Base-by-base conservation (phyloP, 2,329 filamentous ascomycete species). In the Tolypocladium ovalisporum region DNA sequence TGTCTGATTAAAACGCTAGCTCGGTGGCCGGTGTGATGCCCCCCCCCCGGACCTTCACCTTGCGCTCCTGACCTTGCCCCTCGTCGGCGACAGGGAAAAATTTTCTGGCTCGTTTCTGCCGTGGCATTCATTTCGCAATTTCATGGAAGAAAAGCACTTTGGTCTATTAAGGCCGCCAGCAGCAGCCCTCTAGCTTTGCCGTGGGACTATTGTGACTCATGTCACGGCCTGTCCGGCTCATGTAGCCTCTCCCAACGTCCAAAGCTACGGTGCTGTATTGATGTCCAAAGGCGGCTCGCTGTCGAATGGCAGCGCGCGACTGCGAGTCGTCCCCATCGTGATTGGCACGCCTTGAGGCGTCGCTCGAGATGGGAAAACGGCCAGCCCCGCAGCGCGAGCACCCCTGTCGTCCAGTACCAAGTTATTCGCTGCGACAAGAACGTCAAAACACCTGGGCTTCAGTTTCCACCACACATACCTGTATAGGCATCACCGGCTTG, bases 221-320 rank as follows among this genome's bases (percentile, higher is more conserved):
- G 34, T 22, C 34, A 22, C 6, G 24, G 27, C 37, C 29, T 12
- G n/a, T 27, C 56, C n/a, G 39, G 22, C 29, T 49, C 55, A 57
- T 54, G 57, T 58, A 58, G 63, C 44, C 49, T 60, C 61, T 62
- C 63, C 63, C 62, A 63, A 62, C 59, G 55, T 54, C 54, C 56
- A 35, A 55, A 55, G 39, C 58, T 34, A 47, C 54, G 44, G 55
- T 54, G 58, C 61, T 63, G 63, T 64, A 60, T 64, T 65, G 62
- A 62, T 65, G 63, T 65, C 63, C 63, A 65, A 65, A 60, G 55
- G 53, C 59, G 55, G 42, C 53, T 49, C 53, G 57, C 55, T 54
- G 56, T 62, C 60, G 60, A 63, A 64, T 63, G 59, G 55, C 56
- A 53, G 56, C 57, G 54, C 39, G 44, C 52, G 57, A 55, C 58